These are phyloP conservation scores for Plasmopara halstedii DNA, from an alignment of 352 stramenopile genomes.

Conservation along the genomic window DNA sequence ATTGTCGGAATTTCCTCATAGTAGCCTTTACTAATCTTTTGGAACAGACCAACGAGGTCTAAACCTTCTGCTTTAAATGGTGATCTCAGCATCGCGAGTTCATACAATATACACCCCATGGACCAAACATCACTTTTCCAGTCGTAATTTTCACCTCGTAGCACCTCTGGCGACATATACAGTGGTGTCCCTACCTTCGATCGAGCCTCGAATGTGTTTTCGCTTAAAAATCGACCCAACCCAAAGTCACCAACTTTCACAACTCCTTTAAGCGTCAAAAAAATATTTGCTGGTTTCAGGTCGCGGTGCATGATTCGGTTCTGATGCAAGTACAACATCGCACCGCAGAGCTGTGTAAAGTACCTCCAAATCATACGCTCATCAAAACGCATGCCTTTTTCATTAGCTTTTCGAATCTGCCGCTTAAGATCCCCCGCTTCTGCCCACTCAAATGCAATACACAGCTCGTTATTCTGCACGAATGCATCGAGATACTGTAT, in stretches of 20 bases:
- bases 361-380: conserved; percentile 93
- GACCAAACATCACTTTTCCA: conserved; percentile 95
- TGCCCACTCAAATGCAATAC: conserved; percentile 93
- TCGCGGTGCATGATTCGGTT: conserved; percentile 92
- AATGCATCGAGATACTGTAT: conserved; percentile 91
- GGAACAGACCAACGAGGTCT: conserved; percentile 87
- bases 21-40: conserved; percentile 88
- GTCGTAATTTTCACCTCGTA: conserved; percentile 90
- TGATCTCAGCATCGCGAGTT: conserved; percentile 90
- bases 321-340: conserved; percentile 82
- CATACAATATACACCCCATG: conserved; percentile 93
- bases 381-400: conserved; percentile 79
- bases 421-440: conserved; percentile 90
- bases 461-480: conserved; percentile 84
- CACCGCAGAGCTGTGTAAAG: conserved; percentile 84
- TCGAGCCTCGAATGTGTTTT: conserved; percentile 75
- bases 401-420: conserved; percentile 87
- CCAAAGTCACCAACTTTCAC: conserved; percentile 87
- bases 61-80: conserved; percentile 92
- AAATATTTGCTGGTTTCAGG: conserved; percentile 92
- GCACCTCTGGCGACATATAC: conserved; percentile 94
- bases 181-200: conserved; percentile 91
- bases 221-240: conserved; percentile 66
- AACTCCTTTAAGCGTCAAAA: conserved; percentile 84
- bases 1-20: conserved; percentile 53